These are phyloP conservation scores for Verticillium isaacii DNA, from an alignment of 2,329 filamentous ascomycete species.

Conservation along the genomic window DNA sequence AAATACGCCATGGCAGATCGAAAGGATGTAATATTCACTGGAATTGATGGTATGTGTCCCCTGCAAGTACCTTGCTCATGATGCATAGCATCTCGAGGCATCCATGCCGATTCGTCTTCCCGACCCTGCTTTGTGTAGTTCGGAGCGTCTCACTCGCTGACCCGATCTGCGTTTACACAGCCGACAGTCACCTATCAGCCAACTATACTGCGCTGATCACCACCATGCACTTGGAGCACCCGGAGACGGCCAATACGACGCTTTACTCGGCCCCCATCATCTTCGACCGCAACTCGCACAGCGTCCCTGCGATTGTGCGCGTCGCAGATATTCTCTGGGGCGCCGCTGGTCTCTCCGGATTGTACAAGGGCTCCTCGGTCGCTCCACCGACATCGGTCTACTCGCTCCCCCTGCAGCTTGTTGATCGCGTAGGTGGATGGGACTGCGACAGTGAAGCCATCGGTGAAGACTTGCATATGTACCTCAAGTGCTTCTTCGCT, in stretches of 20 bases:
- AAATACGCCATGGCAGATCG: slow-evolving; percentile 49
- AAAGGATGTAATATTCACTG: slow-evolving; percentile 63
- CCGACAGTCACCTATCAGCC: slow-evolving; percentile 65
- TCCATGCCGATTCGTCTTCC: neutral
- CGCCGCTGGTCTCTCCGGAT: slow-evolving; percentile 64
- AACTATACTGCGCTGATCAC: slow-evolving; percentile 64
- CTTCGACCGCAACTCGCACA: slow-evolving; percentile 69
- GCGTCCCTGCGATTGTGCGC: slow-evolving; percentile 62
- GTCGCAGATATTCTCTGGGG: slow-evolving; percentile 70
- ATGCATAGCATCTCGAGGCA: neutral
- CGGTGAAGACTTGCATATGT: slow-evolving; percentile 74
- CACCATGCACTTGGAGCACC: slow-evolving; percentile 55
- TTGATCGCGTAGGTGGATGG: slow-evolving; percentile 68
- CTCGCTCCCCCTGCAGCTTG: slow-evolving; percentile 61
- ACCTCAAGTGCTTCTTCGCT: slow-evolving; percentile 72
- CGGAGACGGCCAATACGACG: slow-evolving; percentile 56
- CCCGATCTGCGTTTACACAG: slow-evolving; percentile 30
- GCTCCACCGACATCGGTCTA: slow-evolving; percentile 72
- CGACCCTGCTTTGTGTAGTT: neutral
- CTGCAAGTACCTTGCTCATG: neutral
- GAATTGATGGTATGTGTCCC: slow-evolving; percentile 62
- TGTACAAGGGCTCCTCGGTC: slow-evolving; percentile 59
- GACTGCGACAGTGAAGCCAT: slow-evolving; percentile 67
- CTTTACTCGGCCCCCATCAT: slow-evolving; percentile 68
- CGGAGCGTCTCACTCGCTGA: neutral